Percentiles rank a stretch among this genome's conserved stretches.
Conservation (phyloP, 1,284 basidiomycete species). For the Pseudozyma hubeiensis region DNA sequence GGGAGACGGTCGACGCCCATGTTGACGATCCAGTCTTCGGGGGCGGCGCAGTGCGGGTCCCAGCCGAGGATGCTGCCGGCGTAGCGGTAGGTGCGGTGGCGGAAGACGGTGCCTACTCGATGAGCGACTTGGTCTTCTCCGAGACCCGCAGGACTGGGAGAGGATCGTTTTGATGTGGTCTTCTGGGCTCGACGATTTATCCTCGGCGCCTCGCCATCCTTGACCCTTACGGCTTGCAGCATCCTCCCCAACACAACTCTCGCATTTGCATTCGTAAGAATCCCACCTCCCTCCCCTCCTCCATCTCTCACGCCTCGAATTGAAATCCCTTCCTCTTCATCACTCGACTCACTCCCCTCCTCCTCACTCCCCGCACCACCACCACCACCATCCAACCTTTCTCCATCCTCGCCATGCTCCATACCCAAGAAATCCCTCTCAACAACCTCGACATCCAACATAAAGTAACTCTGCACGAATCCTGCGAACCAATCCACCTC, state of each 20-base stretch:
- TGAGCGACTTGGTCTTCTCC: conserved; percentile 17
- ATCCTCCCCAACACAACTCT: conserved; percentile 20
- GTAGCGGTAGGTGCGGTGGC: conserved; percentile 54
- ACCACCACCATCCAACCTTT: conserved; percentile 6
- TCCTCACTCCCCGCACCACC: conserved; percentile 18
- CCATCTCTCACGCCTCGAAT: conserved; percentile 3
- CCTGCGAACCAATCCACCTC: conserved; percentile 43
- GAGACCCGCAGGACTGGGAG: too few species aligned
- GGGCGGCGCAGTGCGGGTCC: conserved; percentile 44
- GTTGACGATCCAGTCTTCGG: conserved; percentile 51
- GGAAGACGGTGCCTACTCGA: conserved; percentile 51
- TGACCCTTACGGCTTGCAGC: conserved; percentile 24
- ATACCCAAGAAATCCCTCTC: conserved; percentile 32
- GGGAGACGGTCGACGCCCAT: conserved; percentile 56
- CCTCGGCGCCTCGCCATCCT: conserved; percentile 19
- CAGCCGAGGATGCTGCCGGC: conserved; percentile 40
- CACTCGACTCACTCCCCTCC: conserved; percentile 27
- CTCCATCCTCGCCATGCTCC: background rate
- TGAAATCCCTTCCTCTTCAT: conserved; percentile 20
- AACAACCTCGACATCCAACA: conserved; percentile 38
- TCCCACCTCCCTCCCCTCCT: background rate
- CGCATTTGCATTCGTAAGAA: conserved; percentile 14
- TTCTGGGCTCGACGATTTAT: conserved; percentile 12
- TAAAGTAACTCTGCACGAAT: conserved; percentile 40
- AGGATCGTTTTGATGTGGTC: background rate